A percentile compares a stretch with the other conserved stretches of the same genome.
These are phyloP conservation scores for Petasospora rhodanensis DNA, from an alignment of 1,139 yeast species.

Conservation along the genomic window DNA sequence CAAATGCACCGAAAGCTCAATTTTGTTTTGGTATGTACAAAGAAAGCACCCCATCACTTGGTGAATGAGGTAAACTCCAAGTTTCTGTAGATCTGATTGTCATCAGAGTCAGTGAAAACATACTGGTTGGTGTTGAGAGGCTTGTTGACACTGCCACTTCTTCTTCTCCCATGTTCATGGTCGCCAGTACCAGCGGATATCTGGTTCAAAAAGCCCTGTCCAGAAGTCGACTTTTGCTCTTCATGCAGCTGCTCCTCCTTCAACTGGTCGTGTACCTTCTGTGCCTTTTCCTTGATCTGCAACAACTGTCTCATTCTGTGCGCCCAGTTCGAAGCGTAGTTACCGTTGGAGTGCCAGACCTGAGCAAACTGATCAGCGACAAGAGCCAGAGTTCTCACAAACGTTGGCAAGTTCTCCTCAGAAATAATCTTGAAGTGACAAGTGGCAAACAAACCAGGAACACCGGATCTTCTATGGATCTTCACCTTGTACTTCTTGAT, in stretches of 20 bases:
- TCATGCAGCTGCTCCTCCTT: slow-evolving; percentile 7
- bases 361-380: slow-evolving; percentile 70
- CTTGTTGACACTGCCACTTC: slow-evolving; percentile 11
- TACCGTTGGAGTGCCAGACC: slow-evolving; percentile 60
- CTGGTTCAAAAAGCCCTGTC: slow-evolving; percentile 24
- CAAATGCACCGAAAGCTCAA: too few relatives aligned
- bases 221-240: slow-evolving; percentile 13
- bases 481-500: slow-evolving; percentile 49
- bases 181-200: slow-evolving; percentile 9
- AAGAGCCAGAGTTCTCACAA: slow-evolving; percentile 63
- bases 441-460: slow-evolving; percentile 74
- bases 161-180: slow-evolving; percentile 11
- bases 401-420: slow-evolving; percentile 52
- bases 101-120: slow-evolving; percentile 28
- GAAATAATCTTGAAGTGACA: slow-evolving; percentile 70
- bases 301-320: slow-evolving; percentile 57
- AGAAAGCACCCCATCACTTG: too few relatives aligned
- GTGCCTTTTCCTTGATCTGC: slow-evolving; percentile 42
- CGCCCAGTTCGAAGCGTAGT: slow-evolving; percentile 60
- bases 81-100: slow-evolving; percentile 33
- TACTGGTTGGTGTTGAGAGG: slow-evolving; percentile 19
- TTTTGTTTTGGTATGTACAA: too few relatives aligned
- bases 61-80: slow-evolving; percentile 46
- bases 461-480: slow-evolving; percentile 59
- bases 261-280: slow-evolving; percentile 21